A percentile compares a stretch with the other conserved stretches of the same genome.
Evolutionary conservation across 202 grass and related monocot species (phyloP).

Genomic region (Cymbopogon flexuosus): DNA sequence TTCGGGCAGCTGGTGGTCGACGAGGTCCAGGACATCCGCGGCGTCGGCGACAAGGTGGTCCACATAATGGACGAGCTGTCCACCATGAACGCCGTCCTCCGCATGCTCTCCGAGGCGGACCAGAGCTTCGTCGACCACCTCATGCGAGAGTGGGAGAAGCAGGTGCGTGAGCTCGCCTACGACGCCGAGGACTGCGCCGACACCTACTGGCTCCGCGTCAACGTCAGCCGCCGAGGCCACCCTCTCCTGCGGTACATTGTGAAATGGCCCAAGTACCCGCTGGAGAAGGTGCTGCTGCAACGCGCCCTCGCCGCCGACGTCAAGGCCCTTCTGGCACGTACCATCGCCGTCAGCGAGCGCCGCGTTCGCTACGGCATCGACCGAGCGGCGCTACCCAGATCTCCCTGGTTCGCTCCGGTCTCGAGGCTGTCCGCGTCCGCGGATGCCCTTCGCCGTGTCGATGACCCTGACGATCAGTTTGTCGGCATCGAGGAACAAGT

Average conservation of each 20-base stretch:
- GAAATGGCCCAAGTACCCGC: neutral
- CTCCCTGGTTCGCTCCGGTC: neutral
- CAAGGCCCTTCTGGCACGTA: neutral
- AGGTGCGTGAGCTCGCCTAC: neutral
- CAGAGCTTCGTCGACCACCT: too few relatives aligned
- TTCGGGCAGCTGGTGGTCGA: too few relatives aligned
- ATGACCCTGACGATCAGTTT: neutral
- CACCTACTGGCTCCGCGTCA: neutral
- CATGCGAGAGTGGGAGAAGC: neutral
- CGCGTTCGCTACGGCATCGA: neutral
- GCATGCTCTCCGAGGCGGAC: too few relatives aligned
- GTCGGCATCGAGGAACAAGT: neutral
- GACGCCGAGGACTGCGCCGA: slow-evolving; percentile 1
- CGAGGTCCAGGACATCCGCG: too few relatives aligned
- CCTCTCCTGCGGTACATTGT: neutral
- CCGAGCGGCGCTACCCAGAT: neutral
- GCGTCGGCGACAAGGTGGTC: too few relatives aligned
- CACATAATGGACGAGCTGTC: too few relatives aligned
- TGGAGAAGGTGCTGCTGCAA: neutral
- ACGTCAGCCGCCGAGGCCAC: neutral
- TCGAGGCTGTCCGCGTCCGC: neutral
- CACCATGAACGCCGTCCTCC: too few relatives aligned
- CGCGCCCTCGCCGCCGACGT: neutral
- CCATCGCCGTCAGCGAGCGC: neutral
- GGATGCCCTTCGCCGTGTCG: neutral